Evolutionary conservation across 2,329 filamentous ascomycete species (phyloP), one percentile per base, ranked within the genome.

Genomic region (Fusarium nematophilum): DNA sequence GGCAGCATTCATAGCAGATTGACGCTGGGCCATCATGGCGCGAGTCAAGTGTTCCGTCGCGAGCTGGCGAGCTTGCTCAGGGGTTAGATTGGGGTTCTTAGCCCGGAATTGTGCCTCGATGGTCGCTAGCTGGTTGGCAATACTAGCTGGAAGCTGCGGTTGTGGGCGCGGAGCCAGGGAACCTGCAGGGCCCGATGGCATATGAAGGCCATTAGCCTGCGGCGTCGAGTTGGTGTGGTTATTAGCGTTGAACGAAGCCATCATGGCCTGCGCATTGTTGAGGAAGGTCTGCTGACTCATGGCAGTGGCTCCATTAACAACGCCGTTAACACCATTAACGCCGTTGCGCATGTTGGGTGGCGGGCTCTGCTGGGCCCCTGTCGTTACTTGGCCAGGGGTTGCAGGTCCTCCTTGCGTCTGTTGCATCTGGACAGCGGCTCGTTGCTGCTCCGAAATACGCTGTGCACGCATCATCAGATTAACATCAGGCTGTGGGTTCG

Each of bases 371-470:
- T 79, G 77, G 14, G 52, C 34, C 6, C 61, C 61, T 23, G 57
- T 43, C 5, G 57, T 39, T 11, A 62, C 73, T 30, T 74, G 66
- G 18, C 64, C 70, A 26, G 73, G 74, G 18, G 65, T 75, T 59
- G 68, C 76, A 58, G 56, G 69, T 9, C 66, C 67, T 59, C 67
- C 69, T 34, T 78, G 73, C 13, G 71, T 70, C 33, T 80, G 78
- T 49, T 82, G 81, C 66, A 80, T 75, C 57, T 83, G 79, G 4
- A 82, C 78, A 10, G 78, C 79, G 31, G 77, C 80, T 11, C 85
- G 80, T 66, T 89, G 86, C 66, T 88, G 85, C 66, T 90, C 87
- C 9, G 89, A 82, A 34, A 91, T 86, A 36, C 86, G 84, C 49
- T 87, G 86, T 13, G 87, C 84, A 67, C 90, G 87, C 65, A 89